Conservation (phyloP, 2,329 filamentous ascomycete species). For the Cryphonectria radicalis region DNA sequence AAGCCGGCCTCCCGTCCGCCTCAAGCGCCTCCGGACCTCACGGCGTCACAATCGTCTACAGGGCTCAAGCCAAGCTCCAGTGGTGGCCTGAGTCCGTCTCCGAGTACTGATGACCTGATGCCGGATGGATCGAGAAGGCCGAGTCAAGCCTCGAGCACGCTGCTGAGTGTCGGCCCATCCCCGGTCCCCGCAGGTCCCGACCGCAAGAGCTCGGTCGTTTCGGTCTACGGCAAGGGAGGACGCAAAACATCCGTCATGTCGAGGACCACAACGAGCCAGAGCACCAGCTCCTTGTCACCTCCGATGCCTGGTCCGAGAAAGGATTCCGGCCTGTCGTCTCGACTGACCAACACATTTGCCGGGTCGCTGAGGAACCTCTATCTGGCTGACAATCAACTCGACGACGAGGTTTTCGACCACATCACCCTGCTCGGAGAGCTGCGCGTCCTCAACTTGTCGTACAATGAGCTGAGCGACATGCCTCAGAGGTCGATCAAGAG, state of each 20-base stretch:
- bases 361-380: slow-evolving; percentile 82
- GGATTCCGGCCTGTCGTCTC: slow-evolving; percentile 83
- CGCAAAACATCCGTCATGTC: slow-evolving; percentile 85
- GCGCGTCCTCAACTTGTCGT: slow-evolving; percentile 88
- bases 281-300: slow-evolving; percentile 50
- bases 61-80: slow-evolving; percentile 44
- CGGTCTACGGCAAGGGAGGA: slow-evolving; percentile 76
- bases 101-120: slow-evolving; percentile 78
- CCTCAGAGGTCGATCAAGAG: slow-evolving; percentile 84
- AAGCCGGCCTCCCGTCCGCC: slow-evolving; percentile 77
- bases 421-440: slow-evolving; percentile 81
- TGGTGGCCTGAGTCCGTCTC: slow-evolving; percentile 58
- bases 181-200: slow-evolving; percentile 63
- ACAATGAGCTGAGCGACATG: slow-evolving; percentile 92
- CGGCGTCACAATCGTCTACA: slow-evolving; percentile 28
- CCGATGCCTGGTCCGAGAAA: slow-evolving; percentile 68
- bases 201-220: slow-evolving; percentile 84
- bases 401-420: slow-evolving; percentile 95
- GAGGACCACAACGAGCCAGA: slow-evolving; percentile 54
- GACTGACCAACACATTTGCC: slow-evolving; percentile 84
- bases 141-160: slow-evolving; percentile 80
- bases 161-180: slow-evolving; percentile 76
- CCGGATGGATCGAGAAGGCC: slow-evolving; percentile 67
- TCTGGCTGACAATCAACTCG: slow-evolving; percentile 89
- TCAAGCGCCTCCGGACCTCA: slow-evolving; percentile 60